Base-by-base conservation (phyloP, 1,139 yeast species). In the Arxiozyma slooffiae region DNA sequence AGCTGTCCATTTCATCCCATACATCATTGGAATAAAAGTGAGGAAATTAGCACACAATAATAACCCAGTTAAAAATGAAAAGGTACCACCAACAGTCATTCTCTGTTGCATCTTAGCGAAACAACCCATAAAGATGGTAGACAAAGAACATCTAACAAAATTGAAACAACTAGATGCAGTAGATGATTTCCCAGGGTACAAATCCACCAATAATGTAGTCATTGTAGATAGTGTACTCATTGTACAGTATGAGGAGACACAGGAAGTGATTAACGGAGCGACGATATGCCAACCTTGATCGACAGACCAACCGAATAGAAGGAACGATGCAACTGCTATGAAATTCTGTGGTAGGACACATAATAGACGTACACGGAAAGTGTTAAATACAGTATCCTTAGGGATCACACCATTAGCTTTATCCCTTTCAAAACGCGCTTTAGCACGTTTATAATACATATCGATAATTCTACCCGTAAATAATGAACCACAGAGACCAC, bases 281-380 rank as follows among this genome's bases (percentile, higher is more conserved):
- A 81, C 76, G 36, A 82, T 69, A 47, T 72, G 71, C 16, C 75
- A 76, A 8, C 73, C 66, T 44, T 74, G 61, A 42, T 80, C 73
- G 5, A 85, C 60, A 48, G 84, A 74, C 95, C 95, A 87, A 1
- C 92, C 95, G 67, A 79, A 85, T 2, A 80, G 63, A 1, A 81
- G 53, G 7, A 76, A 64, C 0, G 78, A 71, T 9, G 54, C 52
- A 1, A 67, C 66, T 4, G 75, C 58, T n/a, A 71, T 56, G 8
- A 73, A 55, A 24, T 64, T 58, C 46, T 64, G 69, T 17, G 80
- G 77, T 38, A 71, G 53, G 0, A 71, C 67, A 41, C 67, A 68
- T 44, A 60, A 58, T 46, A 82, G 62, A 45, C 87, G 71, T 8
- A 81, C 76, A 45, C 69, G 71, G 50, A 79, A 73, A 18, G 79